Conservation (phyloP, 208 protist genomes). For the Leishmania tarentolae region DNA sequence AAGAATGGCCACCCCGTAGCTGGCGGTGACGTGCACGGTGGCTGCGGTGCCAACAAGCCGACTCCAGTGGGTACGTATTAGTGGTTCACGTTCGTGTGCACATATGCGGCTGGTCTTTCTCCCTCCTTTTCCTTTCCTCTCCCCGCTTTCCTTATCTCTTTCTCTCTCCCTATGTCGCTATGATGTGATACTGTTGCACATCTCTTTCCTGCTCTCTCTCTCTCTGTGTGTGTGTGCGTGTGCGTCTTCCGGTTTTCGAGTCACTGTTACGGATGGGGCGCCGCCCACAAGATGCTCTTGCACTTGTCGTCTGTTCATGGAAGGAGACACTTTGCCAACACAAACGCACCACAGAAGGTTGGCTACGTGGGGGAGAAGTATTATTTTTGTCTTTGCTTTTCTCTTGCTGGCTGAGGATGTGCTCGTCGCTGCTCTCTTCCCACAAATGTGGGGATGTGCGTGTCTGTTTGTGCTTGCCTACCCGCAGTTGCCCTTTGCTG, state of each 20-base stretch:
- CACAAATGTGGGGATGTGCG: background rate
- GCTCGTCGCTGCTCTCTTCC: background rate
- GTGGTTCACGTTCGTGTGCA: background rate
- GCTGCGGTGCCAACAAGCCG: background rate
- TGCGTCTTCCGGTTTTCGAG: background rate
- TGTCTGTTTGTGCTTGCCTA: conserved; percentile 2
- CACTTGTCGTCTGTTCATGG: background rate
- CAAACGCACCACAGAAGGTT: no score
- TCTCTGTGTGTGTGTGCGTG: background rate
- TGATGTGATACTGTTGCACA: background rate
- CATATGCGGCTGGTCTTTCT: background rate
- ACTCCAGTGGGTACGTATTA: background rate
- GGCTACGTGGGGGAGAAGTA: background rate
- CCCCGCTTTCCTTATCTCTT: background rate
- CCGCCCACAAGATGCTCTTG: background rate
- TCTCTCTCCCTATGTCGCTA: background rate
- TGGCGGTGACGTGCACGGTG: background rate
- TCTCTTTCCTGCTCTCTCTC: background rate
- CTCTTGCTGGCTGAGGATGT: no score
- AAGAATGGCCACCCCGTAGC: background rate
- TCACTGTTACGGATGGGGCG: background rate
- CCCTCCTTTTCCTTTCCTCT: background rate
- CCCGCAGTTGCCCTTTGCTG: background rate
- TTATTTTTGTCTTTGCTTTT: background rate
- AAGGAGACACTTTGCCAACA: no score